Evolutionary conservation across 352 stramenopile species (phyloP).

Genomic region (Halophytophthora batemanensis): DNA sequence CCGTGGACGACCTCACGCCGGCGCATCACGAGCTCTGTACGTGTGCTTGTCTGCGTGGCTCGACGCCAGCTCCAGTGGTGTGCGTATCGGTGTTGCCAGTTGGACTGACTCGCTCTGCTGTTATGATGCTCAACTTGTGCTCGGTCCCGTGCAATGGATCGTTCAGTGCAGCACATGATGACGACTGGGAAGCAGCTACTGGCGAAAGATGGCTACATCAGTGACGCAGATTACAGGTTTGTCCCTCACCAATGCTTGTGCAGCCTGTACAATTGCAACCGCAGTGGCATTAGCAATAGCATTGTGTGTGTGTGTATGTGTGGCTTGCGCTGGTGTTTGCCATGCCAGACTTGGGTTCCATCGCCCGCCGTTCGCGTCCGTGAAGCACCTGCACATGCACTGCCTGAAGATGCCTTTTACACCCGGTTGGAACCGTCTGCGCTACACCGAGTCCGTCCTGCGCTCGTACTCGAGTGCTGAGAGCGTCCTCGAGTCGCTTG

Average conservation of each 20-base stretch:
- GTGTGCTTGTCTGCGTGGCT: slow-evolving; percentile 6
- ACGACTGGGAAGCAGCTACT: slow-evolving; percentile 48
- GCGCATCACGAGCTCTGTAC: slow-evolving; percentile 43
- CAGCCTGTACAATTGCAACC: background rate
- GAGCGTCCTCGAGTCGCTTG: slow-evolving; percentile 30
- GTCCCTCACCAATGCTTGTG: background rate
- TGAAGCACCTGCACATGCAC: slow-evolving; percentile 73
- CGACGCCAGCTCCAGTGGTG: too few species aligned
- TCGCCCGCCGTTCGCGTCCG: slow-evolving; percentile 60
- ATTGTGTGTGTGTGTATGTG: background rate
- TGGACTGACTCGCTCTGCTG: background rate
- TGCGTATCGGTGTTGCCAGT: too few species aligned
- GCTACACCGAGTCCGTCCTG: slow-evolving; percentile 54
- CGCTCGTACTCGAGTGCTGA: slow-evolving; percentile 59
- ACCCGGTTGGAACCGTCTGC: slow-evolving; percentile 56
- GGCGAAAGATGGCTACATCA: slow-evolving; percentile 35
- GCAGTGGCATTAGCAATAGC: background rate
- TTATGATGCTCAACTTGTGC: background rate
- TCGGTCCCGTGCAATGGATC: background rate
- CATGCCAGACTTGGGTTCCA: slow-evolving; percentile 65
- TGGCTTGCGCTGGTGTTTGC: background rate
- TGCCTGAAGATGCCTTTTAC: slow-evolving; percentile 65
- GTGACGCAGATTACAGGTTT: slow-evolving; percentile 30
- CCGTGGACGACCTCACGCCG: slow-evolving; percentile 40
- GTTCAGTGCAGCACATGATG: slow-evolving; percentile 66